Conservation (phyloP, 73 alveolate species). For the Strombidium stylifer region DNA sequence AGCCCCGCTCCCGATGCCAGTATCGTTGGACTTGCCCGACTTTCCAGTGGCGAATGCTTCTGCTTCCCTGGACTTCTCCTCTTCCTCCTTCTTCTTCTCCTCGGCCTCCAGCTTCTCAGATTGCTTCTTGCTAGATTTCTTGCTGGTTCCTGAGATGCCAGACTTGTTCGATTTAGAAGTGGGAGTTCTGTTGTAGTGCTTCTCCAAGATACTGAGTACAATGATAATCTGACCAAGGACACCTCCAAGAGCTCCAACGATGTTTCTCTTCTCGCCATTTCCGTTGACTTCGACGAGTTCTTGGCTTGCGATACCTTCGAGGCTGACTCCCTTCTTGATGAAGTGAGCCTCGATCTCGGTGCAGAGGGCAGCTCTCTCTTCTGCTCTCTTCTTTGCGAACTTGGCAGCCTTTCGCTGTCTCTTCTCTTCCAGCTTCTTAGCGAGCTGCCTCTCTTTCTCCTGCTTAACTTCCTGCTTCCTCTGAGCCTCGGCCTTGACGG, state of each 20-base stretch:
- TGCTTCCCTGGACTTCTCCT: too few relatives aligned
- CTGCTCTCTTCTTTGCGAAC: conserved; percentile 21
- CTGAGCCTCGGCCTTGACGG: conserved; percentile 39
- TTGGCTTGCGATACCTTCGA: conserved; percentile 24
- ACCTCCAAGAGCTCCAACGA: conserved; percentile 49
- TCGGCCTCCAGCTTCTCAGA: too few relatives aligned
- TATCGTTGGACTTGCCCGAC: too few relatives aligned
- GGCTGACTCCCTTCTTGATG: conserved; percentile 30
- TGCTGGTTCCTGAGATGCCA: not conserved
- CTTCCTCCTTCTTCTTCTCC: not conserved
- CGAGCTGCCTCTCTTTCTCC: conserved; percentile 2
- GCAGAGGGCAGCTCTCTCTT: conserved; percentile 36
- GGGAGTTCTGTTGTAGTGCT: not conserved
- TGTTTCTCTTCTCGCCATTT: not conserved
- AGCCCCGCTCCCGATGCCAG: too few relatives aligned
- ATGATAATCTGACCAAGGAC: conserved; percentile 31
- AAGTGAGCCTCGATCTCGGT: conserved; percentile 31
- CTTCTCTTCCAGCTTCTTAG: conserved; percentile 33
- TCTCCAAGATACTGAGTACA: conserved; percentile 2
- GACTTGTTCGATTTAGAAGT: not conserved
- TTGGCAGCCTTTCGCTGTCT: conserved; percentile 24
- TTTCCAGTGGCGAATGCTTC: not conserved
- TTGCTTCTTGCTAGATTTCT: not conserved
- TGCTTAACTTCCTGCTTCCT: conserved; percentile 9
- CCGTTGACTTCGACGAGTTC: conserved; percentile 45